These are phyloP conservation scores for Eucalyptus tenuipes DNA, from an alignment of 345 rosid species.

Conservation along the genomic window DNA sequence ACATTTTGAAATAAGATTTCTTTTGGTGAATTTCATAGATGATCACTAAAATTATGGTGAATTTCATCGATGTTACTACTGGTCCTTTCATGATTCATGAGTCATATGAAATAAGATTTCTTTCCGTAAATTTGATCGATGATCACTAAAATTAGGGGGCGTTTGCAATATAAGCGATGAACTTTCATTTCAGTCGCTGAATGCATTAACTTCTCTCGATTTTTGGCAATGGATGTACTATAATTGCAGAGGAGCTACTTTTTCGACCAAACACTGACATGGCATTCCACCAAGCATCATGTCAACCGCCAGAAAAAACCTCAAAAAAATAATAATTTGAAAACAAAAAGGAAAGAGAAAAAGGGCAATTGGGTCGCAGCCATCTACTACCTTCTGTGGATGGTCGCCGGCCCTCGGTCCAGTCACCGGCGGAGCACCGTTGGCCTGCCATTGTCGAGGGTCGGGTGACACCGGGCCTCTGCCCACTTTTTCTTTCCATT, in stretches of 20 bases:
- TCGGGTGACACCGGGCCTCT: background rate
- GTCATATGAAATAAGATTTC: background rate
- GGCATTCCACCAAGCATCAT: background rate
- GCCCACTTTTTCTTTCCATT: too few relatives aligned
- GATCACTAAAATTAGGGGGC: background rate
- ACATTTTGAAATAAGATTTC: too few relatives aligned
- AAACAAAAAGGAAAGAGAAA: background rate
- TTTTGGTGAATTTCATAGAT: too few relatives aligned
- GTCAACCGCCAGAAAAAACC: background rate
- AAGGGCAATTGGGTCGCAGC: background rate
- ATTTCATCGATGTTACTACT: background rate
- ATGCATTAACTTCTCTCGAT: background rate
- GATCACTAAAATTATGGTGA: too few relatives aligned
- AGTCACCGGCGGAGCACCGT: background rate
- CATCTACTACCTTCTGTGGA: background rate
- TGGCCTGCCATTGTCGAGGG: background rate
- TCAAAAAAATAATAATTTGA: too few relatives aligned
- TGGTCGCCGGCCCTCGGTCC: background rate
- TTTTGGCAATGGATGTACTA: background rate
- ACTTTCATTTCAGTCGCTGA: background rate
- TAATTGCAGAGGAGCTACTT: background rate
- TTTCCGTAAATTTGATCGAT: too few relatives aligned
- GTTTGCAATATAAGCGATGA: background rate
- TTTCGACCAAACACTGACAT: background rate
- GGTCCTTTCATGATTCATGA: background rate